Evolutionary conservation across 176 grass and related monocot genomes (phyloP), one percentile per base, ranked within the genome.

Genomic region (Rhynchospora tenuis): DNA sequence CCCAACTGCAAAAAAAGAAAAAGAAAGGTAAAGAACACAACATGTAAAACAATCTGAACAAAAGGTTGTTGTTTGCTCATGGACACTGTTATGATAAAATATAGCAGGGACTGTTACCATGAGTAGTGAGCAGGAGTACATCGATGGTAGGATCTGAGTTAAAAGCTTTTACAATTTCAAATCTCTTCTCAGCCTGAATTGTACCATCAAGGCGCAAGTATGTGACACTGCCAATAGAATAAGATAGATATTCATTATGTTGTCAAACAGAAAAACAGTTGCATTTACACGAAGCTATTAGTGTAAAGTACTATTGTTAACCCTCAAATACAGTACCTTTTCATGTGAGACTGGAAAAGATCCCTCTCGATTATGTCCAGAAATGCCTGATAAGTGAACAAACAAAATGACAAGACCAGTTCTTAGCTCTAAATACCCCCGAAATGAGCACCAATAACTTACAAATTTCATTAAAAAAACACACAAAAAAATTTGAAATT

Each of bases 111-210:
- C 42, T 65, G 29, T 73, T 90, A 99, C 96, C 96, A 43, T 99
- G 93, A 45, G 93, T 99, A 46, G 96, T 99, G 42, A 99, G 82
- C 54, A 95, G 80, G 72, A 99, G 89, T 27, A 89, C 96, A 89
- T 95, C 96, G 85, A 99, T 99, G 64, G 96, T 99, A 63, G 93
- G 96, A 86, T 99, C 96, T 57, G 96, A 99, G 85, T 99, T 99
- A 83, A 99, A 99, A 74, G 93, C 88, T 74, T 95, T 99, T 23
- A 99, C 96, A 54, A 99, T 99, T 44, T 95, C 96, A 93, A 95
- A 99, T 93, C 96, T 90, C 85, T 99, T 99, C 81, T 92, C 91
- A 44, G 91, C 55, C 86, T 89, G 86, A 90, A 99, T 89, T 87
- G 96, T 95, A 70, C 96, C 96, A 88, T 99, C 96, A 52, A 99